Evolutionary conservation across 1,284 basidiomycete species (phyloP).

Genomic region (Sanghuangporus baumii): DNA sequence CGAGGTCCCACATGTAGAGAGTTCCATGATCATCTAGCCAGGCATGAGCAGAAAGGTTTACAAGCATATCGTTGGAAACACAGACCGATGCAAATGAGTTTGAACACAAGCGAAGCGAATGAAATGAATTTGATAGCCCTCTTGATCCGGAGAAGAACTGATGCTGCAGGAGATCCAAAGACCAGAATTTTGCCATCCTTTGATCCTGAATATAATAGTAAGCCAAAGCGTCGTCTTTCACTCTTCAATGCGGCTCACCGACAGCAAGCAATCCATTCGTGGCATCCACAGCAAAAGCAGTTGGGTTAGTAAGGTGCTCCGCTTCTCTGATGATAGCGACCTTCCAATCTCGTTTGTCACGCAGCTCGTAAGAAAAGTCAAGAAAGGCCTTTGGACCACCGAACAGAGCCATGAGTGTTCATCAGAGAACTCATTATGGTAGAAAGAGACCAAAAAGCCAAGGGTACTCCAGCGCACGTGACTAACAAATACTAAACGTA

Average conservation of each 20-base stretch:
- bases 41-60: neutral
- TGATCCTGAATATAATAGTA: constrained; percentile 41
- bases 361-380: constrained; percentile 53
- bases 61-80: neutral
- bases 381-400: constrained; percentile 15
- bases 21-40: constrained; percentile 57
- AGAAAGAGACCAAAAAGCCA: neutral
- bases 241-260: constrained; percentile 33
- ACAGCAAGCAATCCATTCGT: constrained; percentile 69
- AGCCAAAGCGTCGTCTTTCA: neutral
- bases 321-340: constrained; percentile 41
- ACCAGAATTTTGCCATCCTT: constrained; percentile 51
- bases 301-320: constrained; percentile 51
- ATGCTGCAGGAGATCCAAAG: constrained; percentile 62
- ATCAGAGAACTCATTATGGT: neutral
- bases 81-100: constrained; percentile 62
- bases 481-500: neutral
- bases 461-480: neutral
- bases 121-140: constrained; percentile 57
- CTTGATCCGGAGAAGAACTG: constrained; percentile 46
- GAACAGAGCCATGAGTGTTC: constrained; percentile 5
- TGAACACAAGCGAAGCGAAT: constrained; percentile 53
- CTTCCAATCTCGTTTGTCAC: constrained; percentile 54
- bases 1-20: constrained; percentile 67
- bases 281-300: constrained; percentile 64